Evolutionary conservation across 1,139 yeast species (phyloP).

Genomic region (Hyphopichia wangnamkhiaoensis): DNA sequence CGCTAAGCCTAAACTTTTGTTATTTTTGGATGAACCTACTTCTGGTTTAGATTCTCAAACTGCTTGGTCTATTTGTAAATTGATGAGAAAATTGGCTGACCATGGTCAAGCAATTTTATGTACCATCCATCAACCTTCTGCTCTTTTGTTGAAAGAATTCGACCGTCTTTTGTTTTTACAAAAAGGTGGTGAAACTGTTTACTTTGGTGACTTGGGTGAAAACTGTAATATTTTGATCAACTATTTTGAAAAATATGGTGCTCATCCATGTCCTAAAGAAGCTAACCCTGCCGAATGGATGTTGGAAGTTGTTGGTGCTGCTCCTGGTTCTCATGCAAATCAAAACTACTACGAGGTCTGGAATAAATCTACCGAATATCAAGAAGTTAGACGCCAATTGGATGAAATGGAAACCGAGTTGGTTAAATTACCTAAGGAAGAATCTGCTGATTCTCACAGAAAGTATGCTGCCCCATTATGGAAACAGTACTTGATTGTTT

Average conservation of each 20-base stretch:
- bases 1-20: conserved; percentile 78
- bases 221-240: conserved; percentile 61
- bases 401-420: conserved; percentile 47
- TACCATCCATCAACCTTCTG: conserved; percentile 85
- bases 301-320: conserved; percentile 79
- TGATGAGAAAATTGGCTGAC: conserved; percentile 74
- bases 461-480: conserved; percentile 48
- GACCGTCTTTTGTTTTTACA: conserved; percentile 75
- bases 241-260: conserved; percentile 70
- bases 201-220: conserved; percentile 77
- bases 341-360: conserved; percentile 69
- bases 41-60: conserved; percentile 92
- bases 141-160: conserved; percentile 72
- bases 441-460: conserved; percentile 30
- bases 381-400: conserved; percentile 42
- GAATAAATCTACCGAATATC: conserved; percentile 58
- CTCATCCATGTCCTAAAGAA: conserved; percentile 62
- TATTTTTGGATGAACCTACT: conserved; percentile 90
- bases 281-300: conserved; percentile 87
- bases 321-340: conserved; percentile 70
- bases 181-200: conserved; percentile 75
- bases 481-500: conserved; percentile 54
- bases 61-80: conserved; percentile 83
- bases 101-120: conserved; percentile 84
- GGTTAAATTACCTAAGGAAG: conserved; percentile 35